Conservation (phyloP, 345 rosid species). For the Populus alba region DNA sequence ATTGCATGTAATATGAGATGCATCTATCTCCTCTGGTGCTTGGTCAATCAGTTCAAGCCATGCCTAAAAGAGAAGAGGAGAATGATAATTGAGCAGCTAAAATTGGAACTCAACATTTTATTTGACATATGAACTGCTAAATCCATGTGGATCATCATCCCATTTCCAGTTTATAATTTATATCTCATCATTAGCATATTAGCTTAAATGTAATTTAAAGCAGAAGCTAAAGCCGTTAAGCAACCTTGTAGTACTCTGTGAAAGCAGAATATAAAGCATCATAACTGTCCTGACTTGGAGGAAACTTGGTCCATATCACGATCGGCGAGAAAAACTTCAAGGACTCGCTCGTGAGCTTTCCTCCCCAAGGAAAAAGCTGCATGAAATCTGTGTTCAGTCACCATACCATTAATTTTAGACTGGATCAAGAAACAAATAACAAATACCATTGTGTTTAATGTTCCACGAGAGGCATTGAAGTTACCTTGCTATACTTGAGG, state of each 20-base stretch:
- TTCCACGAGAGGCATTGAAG: conserved; percentile 16
- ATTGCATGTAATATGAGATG: conserved; percentile 36
- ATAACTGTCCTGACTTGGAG: conserved; percentile 39
- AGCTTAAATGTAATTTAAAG: not conserved
- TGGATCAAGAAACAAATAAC: not conserved
- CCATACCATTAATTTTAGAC: conserved; percentile 28
- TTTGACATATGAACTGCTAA: not conserved
- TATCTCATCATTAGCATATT: not conserved
- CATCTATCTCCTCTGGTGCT: conserved; percentile 42
- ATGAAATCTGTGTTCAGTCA: conserved; percentile 45
- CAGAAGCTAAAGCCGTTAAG: not conserved
- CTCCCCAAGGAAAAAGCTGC: conserved; percentile 98
- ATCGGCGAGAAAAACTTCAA: conserved; percentile 69
- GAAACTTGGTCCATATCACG: conserved; percentile 68
- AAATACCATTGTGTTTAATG: not conserved
- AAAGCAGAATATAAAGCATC: conserved; percentile 54
- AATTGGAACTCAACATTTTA: not conserved
- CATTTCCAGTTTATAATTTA: not conserved
- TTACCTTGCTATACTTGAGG: conserved; percentile 65
- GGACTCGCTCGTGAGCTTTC: conserved; percentile 86
- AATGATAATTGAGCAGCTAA: not conserved
- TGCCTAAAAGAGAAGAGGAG: conserved; percentile 38
- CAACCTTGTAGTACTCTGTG: conserved; percentile 65
- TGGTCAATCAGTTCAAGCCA: conserved; percentile 55
- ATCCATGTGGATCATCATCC: not conserved